Evolutionary conservation across 2,329 filamentous ascomycete species (phyloP), one percentile per base, ranked within the genome.

Genomic region (Capronia epimyces): DNA sequence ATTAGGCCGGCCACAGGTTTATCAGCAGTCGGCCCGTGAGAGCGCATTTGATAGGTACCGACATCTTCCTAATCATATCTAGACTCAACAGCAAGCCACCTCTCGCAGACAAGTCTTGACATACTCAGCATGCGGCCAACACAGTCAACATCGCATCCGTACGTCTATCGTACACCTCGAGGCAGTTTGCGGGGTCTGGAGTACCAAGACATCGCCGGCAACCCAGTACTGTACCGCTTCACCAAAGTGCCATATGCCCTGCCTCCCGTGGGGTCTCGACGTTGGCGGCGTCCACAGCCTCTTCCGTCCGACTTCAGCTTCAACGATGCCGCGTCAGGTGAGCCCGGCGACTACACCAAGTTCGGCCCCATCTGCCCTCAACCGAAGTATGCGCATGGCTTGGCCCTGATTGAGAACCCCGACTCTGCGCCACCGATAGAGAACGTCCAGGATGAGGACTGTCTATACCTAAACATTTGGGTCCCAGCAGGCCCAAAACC

Each of bases 391-490:
- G 47, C 44, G 31, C 46, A 52, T 25, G 46, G 39, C n/a, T 29
- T 32, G 10, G 56, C 65, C 24, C 46, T 59, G 3, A 42, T 65
- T 3, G 57, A 59, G 3, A 60, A 65, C 9, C 61, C 63, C 1
- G 58, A 63, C n/a, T 52, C 54, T 60, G 62, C 57, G 7, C 52
- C 56, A 1, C 60, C 54, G 5, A 54, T 61, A 2, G 47, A 60
- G 4, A 61, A 64, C 3, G 46, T 49, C 3, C 70, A 68, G 50
- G 66, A 66, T 13, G 75, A 78, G 52, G 75, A 78, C 59, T 78
- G 75, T 42, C 63, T 78, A 34, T 70, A 70, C 31, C 64, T 73
- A 40, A 77, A 78, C 48, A 68, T 77, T 51, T 78, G 72, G 72
- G 69, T 69, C 0, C 74, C 75, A 0, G 65, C 68, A 3, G 34